Conservation (phyloP, 495 filamentous ascomycete genomes). For the Peziza echinospora region DNA sequence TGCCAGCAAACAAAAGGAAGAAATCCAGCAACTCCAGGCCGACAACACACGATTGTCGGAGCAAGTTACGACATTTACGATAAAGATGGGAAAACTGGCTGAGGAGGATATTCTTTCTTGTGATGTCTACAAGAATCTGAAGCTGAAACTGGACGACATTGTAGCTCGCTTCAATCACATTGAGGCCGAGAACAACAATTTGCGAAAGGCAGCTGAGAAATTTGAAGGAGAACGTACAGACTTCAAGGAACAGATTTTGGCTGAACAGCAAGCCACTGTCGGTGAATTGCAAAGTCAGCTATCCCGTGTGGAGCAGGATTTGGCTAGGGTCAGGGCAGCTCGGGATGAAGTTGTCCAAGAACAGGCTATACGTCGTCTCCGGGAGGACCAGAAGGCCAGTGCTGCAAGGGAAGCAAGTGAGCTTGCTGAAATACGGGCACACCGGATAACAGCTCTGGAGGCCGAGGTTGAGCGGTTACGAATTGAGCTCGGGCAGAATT, state of each 20-base stretch:
- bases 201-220: constrained; percentile 68
- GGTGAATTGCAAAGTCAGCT: constrained; percentile 63
- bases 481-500: constrained; percentile 22
- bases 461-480: constrained; percentile 55
- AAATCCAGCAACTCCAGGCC: constrained; percentile 50
- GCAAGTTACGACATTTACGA: constrained; percentile 48
- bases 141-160: constrained; percentile 74
- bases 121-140: constrained; percentile 78
- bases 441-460: constrained; percentile 57
- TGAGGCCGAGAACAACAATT: constrained; percentile 66
- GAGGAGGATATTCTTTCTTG: constrained; percentile 89
- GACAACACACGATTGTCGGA: constrained; percentile 63
- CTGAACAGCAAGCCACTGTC: constrained; percentile 45
- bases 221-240: constrained; percentile 63
- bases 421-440: constrained; percentile 49
- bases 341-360: constrained; percentile 74
- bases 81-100: constrained; percentile 45
- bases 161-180: constrained; percentile 78
- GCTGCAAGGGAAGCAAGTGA: constrained; percentile 52
- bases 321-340: constrained; percentile 58
- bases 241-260: constrained; percentile 57
- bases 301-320: constrained; percentile 57
- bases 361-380: constrained; percentile 51
- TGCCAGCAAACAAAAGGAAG: constrained; percentile 64
- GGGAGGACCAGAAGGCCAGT: constrained; percentile 50